Conservation (phyloP, 164 flowering plant species). For the Aristolochia contorta region DNA sequence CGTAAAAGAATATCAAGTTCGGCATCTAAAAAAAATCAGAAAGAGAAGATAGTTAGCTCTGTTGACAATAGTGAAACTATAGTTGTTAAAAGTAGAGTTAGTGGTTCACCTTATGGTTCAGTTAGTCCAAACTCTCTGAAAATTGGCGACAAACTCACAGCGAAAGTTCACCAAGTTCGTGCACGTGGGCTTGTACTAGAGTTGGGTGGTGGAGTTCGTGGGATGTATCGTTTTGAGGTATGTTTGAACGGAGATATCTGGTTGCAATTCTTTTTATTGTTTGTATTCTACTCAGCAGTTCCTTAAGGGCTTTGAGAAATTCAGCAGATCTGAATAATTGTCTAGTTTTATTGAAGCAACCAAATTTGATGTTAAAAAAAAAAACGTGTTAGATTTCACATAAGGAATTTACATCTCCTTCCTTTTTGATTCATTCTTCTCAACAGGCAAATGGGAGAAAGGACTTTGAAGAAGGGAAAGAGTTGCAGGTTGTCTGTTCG, state of each 20-base stretch:
- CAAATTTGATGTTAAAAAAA: too few relatives aligned
- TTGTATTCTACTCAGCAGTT: too few relatives aligned
- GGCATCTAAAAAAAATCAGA: conserved; percentile 7
- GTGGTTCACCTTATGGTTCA: too few relatives aligned
- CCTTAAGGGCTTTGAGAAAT: background rate
- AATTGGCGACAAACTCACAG: conserved; percentile 54
- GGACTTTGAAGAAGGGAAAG: conserved; percentile 54
- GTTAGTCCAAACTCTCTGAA: conserved; percentile 39
- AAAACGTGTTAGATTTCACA: background rate
- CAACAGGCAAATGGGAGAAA: conserved; percentile 35
- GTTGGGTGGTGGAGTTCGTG: conserved; percentile 69
- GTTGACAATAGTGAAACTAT: background rate
- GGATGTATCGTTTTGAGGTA: conserved; percentile 89
- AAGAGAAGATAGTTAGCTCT: background rate
- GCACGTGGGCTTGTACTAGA: conserved; percentile 78
- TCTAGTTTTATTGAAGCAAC: too few relatives aligned
- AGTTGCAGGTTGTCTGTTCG: conserved; percentile 48
- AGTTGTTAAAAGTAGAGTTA: conserved; percentile 4
- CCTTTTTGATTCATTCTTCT: background rate
- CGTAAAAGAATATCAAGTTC: conserved; percentile 10
- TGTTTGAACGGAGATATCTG: background rate
- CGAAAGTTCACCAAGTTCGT: conserved; percentile 67
- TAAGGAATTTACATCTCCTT: background rate
- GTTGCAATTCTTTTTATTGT: too few relatives aligned
- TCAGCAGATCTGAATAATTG: background rate